phyloP scores from a whole-genome alignment of 139 green algal species.

The Coelastrella sp. region DNA sequence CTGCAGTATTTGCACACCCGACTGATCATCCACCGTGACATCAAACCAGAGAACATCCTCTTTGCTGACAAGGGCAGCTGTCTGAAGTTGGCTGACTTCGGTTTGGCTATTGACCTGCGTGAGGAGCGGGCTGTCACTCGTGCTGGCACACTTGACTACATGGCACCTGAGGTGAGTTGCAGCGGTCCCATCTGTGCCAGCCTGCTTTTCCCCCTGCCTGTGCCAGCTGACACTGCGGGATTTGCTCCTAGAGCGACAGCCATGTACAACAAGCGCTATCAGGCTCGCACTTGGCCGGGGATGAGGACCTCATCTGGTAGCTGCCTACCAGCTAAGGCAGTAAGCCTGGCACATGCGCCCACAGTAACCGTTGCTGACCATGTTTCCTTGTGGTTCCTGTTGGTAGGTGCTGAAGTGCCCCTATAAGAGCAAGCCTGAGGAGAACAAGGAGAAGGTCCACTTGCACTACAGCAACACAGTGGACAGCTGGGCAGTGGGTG shows the following conservation, averaged over 20 bases:
- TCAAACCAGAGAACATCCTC: slow-evolving; percentile 76
- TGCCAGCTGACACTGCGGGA: too few species aligned
- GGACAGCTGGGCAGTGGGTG: slow-evolving; percentile 91
- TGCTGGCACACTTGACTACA: slow-evolving; percentile 74
- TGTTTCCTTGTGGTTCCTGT: too few species aligned
- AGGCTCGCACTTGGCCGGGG: too few species aligned
- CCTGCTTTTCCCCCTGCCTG: not conserved
- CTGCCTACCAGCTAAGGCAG: too few species aligned
- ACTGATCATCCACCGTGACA: slow-evolving; percentile 59
- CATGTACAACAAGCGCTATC: too few species aligned
- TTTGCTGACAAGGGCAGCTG: slow-evolving; percentile 63
- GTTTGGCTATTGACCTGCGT: slow-evolving; percentile 72
- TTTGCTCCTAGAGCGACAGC: too few species aligned
- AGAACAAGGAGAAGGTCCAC: slow-evolving; percentile 78
- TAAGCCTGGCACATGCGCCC: too few species aligned
- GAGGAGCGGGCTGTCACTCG: slow-evolving; percentile 74
- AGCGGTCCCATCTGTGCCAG: not conserved
- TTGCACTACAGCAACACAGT: slow-evolving; percentile 74
- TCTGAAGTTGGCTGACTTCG: slow-evolving; percentile 79
- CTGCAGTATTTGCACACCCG: slow-evolving; percentile 55
- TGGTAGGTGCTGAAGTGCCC: slow-evolving; percentile 67
- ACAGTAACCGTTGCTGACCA: too few species aligned
- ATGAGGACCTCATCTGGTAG: too few species aligned
- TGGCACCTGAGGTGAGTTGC: slow-evolving; percentile 67
- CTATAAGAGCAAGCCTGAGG: slow-evolving; percentile 76